Base-by-base conservation (phyloP, 345 rosid species). In the Ceriops zippeliana region DNA sequence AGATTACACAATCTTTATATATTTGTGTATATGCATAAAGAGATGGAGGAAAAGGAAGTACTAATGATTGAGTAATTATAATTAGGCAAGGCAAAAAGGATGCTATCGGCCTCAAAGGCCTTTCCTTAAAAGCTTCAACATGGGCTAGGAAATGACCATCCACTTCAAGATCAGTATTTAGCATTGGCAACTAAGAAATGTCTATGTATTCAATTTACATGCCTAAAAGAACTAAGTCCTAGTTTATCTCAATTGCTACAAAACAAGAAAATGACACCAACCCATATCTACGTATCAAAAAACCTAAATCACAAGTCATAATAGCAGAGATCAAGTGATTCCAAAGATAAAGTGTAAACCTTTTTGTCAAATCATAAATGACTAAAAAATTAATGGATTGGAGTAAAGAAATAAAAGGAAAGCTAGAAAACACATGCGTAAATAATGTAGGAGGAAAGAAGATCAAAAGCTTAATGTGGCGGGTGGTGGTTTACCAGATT, bases 11-110 rank as follows among this genome's bases (percentile, higher is more conserved):
- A 5, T 53, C 13, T 53, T 26, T 46, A 16, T 20, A 27, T 28
- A 27, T 26, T 1, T 6, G 15, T 24, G 11, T 11, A 17, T 6
- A 21, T 13, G 46, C 17, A 21, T 7, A 11, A 4, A 15, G 17
- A 17, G 11, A 28, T 6, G 8, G 3, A 38, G 13, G 7, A 24
- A 35, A 31, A 21, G 10, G 19, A 6, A 57, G 63, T 82, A 89
- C 96, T 86, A 32, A 92, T 58, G 32, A 89, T 70, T 21, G 98
- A 89, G 82, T 61, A 89, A 52, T 88, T 92, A 68, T 89, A 88
- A 79, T 92, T 93, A 1, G 96, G 96, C 0, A 87, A 92, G 64
- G 96, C 96, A 22, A 89, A 89, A 19, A 92, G 83, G 21, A 82
- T 28, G 77, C 88, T 71, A 52, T 87, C 96, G 28, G 93, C 90